A percentile compares a stretch with the other conserved stretches of the same genome.
Conservation (phyloP, 2,329 filamentous ascomycete species). For the Rutstroemia sp. region DNA sequence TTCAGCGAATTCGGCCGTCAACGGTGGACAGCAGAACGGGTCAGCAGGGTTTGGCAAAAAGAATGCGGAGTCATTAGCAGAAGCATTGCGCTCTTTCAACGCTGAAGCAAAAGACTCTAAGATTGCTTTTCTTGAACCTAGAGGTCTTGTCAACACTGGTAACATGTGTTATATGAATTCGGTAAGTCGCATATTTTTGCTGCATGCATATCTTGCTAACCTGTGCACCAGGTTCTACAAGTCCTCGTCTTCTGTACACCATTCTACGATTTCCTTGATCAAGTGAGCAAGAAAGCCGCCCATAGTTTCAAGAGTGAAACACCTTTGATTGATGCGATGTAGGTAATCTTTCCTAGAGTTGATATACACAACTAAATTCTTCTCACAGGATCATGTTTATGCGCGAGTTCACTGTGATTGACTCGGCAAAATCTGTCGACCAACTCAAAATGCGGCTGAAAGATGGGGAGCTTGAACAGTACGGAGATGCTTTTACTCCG, state of each 20-base stretch:
- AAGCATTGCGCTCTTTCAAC: constrained; percentile 68
- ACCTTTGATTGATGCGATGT: constrained; percentile 90
- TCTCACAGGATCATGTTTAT: constrained; percentile 80
- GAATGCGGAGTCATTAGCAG: constrained; percentile 59
- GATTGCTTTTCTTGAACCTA: constrained; percentile 79
- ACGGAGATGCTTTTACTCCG: constrained; percentile 84
- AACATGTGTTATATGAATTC: constrained; percentile 99
- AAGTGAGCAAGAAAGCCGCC: constrained; percentile 72
- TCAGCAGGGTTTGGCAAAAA: constrained; percentile 32
- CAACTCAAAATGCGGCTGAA: constrained; percentile 69
- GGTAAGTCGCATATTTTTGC: constrained; percentile 45
- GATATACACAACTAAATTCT: not conserved
- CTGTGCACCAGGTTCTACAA: constrained; percentile 68
- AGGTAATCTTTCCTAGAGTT: constrained; percentile 31
- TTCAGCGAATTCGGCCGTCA: constrained; percentile 29
- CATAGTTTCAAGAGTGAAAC: constrained; percentile 95
- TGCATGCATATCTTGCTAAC: no score
- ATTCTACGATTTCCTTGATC: constrained; percentile 89
- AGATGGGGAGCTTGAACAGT: constrained; percentile 76
- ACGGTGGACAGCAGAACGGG: constrained; percentile 25
- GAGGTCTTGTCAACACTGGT: constrained; percentile 90
- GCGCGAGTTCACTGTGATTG: constrained; percentile 81
- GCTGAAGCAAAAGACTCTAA: constrained; percentile 50
- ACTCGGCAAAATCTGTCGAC: constrained; percentile 67
- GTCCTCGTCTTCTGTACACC: constrained; percentile 88